These are phyloP conservation scores for Alternaria sp. DNA, from an alignment of 2,329 filamentous ascomycete species.

Conservation along the genomic window DNA sequence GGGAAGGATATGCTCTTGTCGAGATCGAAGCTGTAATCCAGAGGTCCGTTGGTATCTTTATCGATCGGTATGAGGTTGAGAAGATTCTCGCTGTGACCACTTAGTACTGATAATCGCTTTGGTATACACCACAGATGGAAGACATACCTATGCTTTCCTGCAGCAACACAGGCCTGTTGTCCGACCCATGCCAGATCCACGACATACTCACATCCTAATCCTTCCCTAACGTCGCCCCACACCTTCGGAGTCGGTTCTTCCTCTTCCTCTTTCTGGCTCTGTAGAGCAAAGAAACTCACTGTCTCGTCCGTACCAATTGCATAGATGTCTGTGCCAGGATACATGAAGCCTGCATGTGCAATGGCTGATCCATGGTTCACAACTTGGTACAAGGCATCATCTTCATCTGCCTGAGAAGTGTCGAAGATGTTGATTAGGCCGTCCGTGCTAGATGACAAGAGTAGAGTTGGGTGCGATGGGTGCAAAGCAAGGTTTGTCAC, in stretches of 20 bases:
- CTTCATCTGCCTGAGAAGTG: constrained; percentile 67
- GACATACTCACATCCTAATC: constrained; percentile 75
- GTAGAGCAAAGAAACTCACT: constrained; percentile 73
- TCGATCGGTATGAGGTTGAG: constrained; percentile 42
- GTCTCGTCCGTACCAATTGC: constrained; percentile 80
- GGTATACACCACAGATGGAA: neutral
- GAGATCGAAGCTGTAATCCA: constrained; percentile 41
- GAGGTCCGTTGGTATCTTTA: constrained; percentile 25
- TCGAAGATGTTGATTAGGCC: constrained; percentile 80
- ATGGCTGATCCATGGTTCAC: constrained; percentile 79
- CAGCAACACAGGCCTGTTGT: constrained; percentile 67
- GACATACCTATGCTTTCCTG: constrained; percentile 71
- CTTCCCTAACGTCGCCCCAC: constrained; percentile 72
- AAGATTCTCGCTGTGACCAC: constrained; percentile 24
- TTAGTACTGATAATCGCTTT: constrained; percentile 1
- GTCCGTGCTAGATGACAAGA: constrained; percentile 80
- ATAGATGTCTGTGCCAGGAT: constrained; percentile 59
- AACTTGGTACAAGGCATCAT: constrained; percentile 78
- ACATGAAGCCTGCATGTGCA: constrained; percentile 76
- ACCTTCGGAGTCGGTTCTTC: constrained; percentile 53
- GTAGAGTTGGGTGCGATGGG: constrained; percentile 63
- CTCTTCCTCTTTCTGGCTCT: constrained; percentile 67
- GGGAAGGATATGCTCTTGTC: constrained; percentile 38
- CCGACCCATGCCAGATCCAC: constrained; percentile 69
- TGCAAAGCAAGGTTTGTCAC: constrained; percentile 69